A percentile compares a stretch with the other conserved stretches of the same genome.
phyloP scores from a whole-genome alignment of 441 rosid species.

The Kokia cookei region DNA sequence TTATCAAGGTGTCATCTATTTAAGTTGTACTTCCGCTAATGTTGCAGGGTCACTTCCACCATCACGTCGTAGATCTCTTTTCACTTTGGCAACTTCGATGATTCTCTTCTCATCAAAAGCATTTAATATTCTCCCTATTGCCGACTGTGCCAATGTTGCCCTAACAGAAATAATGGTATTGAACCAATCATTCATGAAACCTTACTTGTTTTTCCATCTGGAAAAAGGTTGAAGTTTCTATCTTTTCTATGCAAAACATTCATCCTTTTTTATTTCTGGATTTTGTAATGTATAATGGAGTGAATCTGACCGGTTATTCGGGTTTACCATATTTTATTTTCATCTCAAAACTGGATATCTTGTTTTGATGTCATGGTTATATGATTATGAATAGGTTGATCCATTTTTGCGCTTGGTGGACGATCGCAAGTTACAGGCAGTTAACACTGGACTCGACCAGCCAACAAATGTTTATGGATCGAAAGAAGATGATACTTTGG shows the following conservation, averaged over 20 bases:
- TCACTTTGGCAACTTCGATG: slow-evolving; percentile 80
- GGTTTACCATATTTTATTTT: not conserved
- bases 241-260: not conserved
- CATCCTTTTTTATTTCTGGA: not conserved
- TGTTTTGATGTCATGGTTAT: slow-evolving; percentile 12
- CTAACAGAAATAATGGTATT: slow-evolving; percentile 62
- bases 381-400: slow-evolving; percentile 52
- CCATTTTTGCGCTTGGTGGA: slow-evolving; percentile 79
- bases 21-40: not conserved
- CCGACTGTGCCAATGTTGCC: slow-evolving; percentile 39
- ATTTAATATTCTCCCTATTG: slow-evolving; percentile 50
- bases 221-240: not conserved
- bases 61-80: slow-evolving; percentile 76
- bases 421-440: slow-evolving; percentile 67
- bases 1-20: slow-evolving; percentile 2
- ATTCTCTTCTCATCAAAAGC: slow-evolving; percentile 83
- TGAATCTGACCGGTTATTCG: not conserved
- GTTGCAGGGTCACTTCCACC: slow-evolving; percentile 74
- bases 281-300: not conserved
- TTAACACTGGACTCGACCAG: slow-evolving; percentile 23
- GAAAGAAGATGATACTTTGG: slow-evolving; percentile 65
- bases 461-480: slow-evolving; percentile 51
- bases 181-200: slow-evolving; percentile 8
- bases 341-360: not conserved
- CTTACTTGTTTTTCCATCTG: slow-evolving; percentile 1